Percentiles rank a stretch among this genome's conserved stretches.
Evolutionary conservation across 441 rosid genomes (phyloP).

Genomic region (Euphorbia celastroides): DNA sequence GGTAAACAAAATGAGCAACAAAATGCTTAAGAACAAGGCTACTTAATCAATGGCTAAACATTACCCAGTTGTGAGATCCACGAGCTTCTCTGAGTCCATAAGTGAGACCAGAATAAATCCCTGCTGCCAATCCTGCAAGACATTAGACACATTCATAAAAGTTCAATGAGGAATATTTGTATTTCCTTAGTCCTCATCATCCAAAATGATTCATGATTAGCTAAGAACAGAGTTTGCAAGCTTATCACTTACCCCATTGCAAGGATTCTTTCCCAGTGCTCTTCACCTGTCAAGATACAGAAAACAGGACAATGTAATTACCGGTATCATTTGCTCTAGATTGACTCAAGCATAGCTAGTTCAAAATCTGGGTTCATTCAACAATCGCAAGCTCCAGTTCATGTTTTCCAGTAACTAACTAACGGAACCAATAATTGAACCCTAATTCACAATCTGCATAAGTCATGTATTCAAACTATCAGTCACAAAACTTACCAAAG

Average conservation of each 20-base stretch:
- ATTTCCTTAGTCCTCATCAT: too few species aligned
- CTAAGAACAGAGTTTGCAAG: neutral
- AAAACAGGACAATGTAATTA: neutral
- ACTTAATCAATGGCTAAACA: neutral
- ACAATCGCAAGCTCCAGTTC: too few species aligned
- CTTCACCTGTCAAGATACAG: conserved; percentile 51
- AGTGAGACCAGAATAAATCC: conserved; percentile 82
- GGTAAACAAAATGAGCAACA: too few species aligned
- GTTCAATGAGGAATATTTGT: too few species aligned
- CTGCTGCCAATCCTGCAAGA: conserved; percentile 76
- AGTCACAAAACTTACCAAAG: conserved; percentile 47
- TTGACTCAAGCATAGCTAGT: neutral
- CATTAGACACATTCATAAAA: neutral
- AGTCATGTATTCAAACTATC: neutral
- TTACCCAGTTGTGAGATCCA: conserved; percentile 89
- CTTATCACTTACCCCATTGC: conserved; percentile 70
- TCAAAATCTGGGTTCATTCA: neutral
- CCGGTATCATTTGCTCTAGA: neutral
- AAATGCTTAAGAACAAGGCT: neutral
- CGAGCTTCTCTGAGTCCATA: conserved; percentile 85
- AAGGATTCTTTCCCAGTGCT: conserved; percentile 83
- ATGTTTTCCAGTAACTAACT: too few species aligned
- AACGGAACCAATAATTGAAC: neutral
- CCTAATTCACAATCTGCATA: neutral
- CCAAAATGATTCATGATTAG: too few species aligned